These are phyloP conservation scores for Pterocarpus santalinus DNA, from an alignment of 306 rosid genomes.

Conservation along the genomic window DNA sequence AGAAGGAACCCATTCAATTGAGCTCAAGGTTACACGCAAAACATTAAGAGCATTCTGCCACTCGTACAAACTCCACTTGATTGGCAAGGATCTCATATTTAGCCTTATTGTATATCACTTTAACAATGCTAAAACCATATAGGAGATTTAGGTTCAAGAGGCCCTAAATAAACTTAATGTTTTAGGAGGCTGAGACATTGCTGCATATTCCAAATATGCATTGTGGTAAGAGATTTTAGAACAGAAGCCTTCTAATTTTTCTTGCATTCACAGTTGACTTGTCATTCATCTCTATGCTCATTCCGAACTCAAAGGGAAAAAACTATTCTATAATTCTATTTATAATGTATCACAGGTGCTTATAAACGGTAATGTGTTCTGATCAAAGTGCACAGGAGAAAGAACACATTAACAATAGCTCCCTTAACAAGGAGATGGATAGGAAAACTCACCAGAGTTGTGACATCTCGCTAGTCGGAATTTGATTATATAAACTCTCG, in stretches of 20 bases:
- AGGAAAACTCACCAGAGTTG: conserved; percentile 78
- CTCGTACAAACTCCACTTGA: conserved; percentile 15
- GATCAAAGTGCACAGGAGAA: conserved; percentile 6
- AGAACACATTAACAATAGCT: conserved; percentile 7
- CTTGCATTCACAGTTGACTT: background rate
- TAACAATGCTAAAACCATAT: background rate
- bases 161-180: background rate
- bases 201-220: background rate
- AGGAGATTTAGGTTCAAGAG: background rate
- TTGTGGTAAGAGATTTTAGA: background rate
- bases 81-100: conserved; percentile 12
- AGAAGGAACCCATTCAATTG: background rate
- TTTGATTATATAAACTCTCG: conserved; percentile 65
- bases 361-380: background rate
- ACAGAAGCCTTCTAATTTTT: background rate
- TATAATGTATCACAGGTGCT: background rate
- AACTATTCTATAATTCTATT: background rate
- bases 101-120: background rate
- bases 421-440: background rate
- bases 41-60: conserved; percentile 1
- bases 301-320: background rate
- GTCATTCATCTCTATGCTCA: conserved; percentile 17
- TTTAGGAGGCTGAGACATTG: background rate
- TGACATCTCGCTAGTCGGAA: conserved; percentile 83
- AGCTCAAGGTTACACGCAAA: background rate